Percentiles rank a stretch among this genome's conserved stretches.
Conservation (phyloP, 495 filamentous ascomycete species). For the Aspergillus nidulans region DNA sequence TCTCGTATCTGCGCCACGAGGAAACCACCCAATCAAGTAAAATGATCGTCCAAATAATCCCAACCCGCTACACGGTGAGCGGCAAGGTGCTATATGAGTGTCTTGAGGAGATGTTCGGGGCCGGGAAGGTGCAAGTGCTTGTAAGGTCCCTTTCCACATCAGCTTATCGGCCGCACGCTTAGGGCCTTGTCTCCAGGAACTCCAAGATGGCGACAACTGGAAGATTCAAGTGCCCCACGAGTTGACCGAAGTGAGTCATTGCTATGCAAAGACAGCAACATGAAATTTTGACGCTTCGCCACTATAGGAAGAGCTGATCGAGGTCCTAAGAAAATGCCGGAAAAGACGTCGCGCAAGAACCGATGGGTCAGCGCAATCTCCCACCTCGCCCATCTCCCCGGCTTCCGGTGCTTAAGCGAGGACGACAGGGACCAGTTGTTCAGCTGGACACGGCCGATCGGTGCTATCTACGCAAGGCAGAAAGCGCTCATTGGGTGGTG, state of each 20-base stretch:
- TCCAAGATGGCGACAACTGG: neutral
- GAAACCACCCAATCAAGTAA: neutral
- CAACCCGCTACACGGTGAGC: neutral
- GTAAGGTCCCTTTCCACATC: neutral
- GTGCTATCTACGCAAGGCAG: neutral
- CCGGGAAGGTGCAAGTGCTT: neutral
- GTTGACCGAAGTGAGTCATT: neutral
- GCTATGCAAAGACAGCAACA: neutral
- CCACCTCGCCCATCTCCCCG: neutral
- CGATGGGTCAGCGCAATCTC: neutral
- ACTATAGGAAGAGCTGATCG: neutral
- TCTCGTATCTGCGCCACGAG: neutral
- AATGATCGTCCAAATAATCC: neutral
- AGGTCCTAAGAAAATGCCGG: neutral
- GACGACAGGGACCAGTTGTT: neutral
- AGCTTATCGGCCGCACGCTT: neutral
- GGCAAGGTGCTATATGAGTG: neutral
- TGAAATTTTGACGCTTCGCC: neutral
- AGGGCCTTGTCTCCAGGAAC: neutral
- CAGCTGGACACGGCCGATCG: neutral
- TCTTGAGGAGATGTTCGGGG: neutral
- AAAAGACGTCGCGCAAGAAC: neutral
- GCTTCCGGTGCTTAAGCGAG: neutral
- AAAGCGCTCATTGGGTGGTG: neutral
- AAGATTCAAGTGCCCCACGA: neutral